Evolutionary conservation across 1,139 yeast species (phyloP), one percentile per base, ranked within the genome.

Genomic region (Pichia inconspicua): DNA sequence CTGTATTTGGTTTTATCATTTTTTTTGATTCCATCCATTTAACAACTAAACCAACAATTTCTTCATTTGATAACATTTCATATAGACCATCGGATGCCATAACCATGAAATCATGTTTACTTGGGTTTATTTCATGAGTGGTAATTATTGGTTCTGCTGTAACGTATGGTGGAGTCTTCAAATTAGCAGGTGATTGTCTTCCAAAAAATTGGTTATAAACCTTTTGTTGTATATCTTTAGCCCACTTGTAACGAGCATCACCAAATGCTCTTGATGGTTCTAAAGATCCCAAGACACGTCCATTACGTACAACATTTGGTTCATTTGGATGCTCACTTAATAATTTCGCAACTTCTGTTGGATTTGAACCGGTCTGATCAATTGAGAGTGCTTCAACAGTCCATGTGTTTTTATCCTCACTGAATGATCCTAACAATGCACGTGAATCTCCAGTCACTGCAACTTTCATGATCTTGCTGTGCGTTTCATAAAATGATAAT

Each of bases 251-350:
- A 54, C 96, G 77, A 53, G 96, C 95, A 66, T 92, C 99, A 43
- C 99, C 98, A 72, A 92, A 94, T 1, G 97, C 96, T 59, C 98
- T 75, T 0, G 96, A 81, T 5, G 99, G 98, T 66, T 94, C 98
- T 54, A 92, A 74, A n/a, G 90, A 80, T 0, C 99, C 99, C 57
- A 92, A 74, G 5, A 94, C 86, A 57, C 98, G 77, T 5, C 98
- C 98, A 54, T 87, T 80, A 58, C 88, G 77, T 27, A 90, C 81
- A 36, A 84, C 92, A 50, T 80, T 79, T 30, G 88, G 83, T 66
- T 92, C 97, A 52, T 82, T 83, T 1, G 98, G 98, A 66, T 92
- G 98, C 66, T 90, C 97, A 43, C 80, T 72, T 42, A 82, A 77
- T 49, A 92, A 79, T 55, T 97, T 77, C 25, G 82, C 84, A 19